These are phyloP conservation scores for Rhodotorula glutinis DNA, from an alignment of 1,284 basidiomycete species.

Conservation along the genomic window DNA sequence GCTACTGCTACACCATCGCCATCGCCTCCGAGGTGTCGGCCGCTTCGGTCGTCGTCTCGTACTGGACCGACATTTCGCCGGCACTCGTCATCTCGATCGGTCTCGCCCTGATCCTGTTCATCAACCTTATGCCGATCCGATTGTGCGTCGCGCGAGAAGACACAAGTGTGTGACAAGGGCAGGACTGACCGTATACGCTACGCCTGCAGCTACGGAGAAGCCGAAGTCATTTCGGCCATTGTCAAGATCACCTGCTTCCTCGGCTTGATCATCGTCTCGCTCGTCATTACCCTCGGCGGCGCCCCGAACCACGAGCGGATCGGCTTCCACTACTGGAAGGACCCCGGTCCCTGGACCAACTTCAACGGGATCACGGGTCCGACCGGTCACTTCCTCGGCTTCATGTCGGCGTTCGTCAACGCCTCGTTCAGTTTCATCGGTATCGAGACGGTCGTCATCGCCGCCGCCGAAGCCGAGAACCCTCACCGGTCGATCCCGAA, in stretches of 20 bases:
- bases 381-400: constrained; percentile 49
- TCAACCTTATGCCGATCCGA: constrained; percentile 30
- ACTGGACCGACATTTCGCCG: constrained; percentile 49
- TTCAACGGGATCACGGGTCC: constrained; percentile 36
- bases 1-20: constrained; percentile 30
- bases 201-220: constrained; percentile 17
- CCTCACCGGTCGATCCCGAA: constrained; percentile 60
- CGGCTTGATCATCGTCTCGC: constrained; percentile 22
- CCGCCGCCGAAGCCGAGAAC: constrained; percentile 56
- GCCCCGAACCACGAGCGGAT: constrained; percentile 62
- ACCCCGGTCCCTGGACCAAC: constrained; percentile 11
- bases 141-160: constrained; percentile 8
- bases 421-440: constrained; percentile 49
- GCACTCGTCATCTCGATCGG: constrained; percentile 27
- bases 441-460: constrained; percentile 73
- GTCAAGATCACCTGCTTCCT: constrained; percentile 33
- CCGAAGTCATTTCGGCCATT: constrained; percentile 20
- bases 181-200: neutral
- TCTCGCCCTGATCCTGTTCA: constrained; percentile 24
- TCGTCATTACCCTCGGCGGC: constrained; percentile 61
- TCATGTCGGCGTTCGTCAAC: constrained; percentile 44
- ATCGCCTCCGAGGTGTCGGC: constrained; percentile 33
- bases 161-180: neutral
- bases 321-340: constrained; percentile 67
- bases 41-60: constrained; percentile 37